phyloP scores from a whole-genome alignment of 306 rosid genomes.

The Prunus kanzakura region DNA sequence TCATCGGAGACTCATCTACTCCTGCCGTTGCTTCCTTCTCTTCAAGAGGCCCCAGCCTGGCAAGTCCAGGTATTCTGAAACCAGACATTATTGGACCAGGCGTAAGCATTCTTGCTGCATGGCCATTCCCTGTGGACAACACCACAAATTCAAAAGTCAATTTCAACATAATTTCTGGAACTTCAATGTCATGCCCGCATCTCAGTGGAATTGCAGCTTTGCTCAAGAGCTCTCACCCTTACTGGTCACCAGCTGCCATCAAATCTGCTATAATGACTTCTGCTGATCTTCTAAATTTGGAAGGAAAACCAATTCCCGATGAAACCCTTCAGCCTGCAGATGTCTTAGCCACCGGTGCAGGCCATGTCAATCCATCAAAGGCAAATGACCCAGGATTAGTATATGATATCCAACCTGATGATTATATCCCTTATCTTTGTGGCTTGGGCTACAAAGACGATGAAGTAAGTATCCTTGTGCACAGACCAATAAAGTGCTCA shows the following conservation, averaged over 20 bases:
- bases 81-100: conserved; percentile 77
- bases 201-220: conserved; percentile 76
- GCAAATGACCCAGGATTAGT: conserved; percentile 70
- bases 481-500: conserved; percentile 42
- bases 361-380: conserved; percentile 71
- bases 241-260: conserved; percentile 77
- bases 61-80: conserved; percentile 73
- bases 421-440: conserved; percentile 68
- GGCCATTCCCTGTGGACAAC: conserved; percentile 55
- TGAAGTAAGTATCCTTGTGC: conserved; percentile 48
- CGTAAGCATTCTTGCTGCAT: conserved; percentile 58
- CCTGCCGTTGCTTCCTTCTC: conserved; percentile 61
- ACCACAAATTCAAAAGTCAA: conserved; percentile 34
- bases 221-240: conserved; percentile 71
- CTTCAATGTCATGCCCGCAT: conserved; percentile 88
- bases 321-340: conserved; percentile 54
- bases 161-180: conserved; percentile 68
- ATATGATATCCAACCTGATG: conserved; percentile 61
- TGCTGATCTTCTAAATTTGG: conserved; percentile 34
- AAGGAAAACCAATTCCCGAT: conserved; percentile 43
- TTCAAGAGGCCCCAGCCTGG: conserved; percentile 69
- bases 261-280: conserved; percentile 82
- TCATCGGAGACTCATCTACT: conserved; percentile 41
- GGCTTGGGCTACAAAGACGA: conserved; percentile 54
- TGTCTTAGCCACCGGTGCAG: conserved; percentile 64